These are phyloP conservation scores for Colletotrichum sp. DNA, from an alignment of 2,329 filamentous ascomycete genomes.

Conservation along the genomic window DNA sequence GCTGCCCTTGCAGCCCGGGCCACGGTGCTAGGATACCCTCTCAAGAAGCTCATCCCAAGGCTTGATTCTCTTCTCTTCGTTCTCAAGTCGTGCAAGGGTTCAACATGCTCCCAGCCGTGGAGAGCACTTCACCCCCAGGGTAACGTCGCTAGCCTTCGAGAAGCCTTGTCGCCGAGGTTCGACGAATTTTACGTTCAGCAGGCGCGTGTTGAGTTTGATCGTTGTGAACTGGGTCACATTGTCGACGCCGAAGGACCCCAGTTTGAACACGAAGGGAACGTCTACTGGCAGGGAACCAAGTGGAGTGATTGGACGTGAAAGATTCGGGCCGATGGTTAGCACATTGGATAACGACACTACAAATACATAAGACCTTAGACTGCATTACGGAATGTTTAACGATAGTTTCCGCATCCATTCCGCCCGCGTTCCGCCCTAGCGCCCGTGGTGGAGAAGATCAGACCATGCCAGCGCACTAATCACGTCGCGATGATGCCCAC, in stretches of 20 bases:
- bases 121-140: slow-evolving; percentile 56
- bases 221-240: slow-evolving; percentile 62
- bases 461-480: background rate
- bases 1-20: background rate
- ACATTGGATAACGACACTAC: background rate
- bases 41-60: slow-evolving; percentile 50
- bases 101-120: slow-evolving; percentile 60
- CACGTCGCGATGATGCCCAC: background rate
- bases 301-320: slow-evolving; percentile 32
- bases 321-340: background rate
- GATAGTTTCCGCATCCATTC: background rate
- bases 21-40: slow-evolving; percentile 35
- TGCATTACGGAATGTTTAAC: background rate
- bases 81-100: slow-evolving; percentile 62
- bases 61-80: slow-evolving; percentile 64
- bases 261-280: slow-evolving; percentile 30
- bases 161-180: slow-evolving; percentile 52
- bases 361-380: background rate
- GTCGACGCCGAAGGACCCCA: slow-evolving; percentile 59
- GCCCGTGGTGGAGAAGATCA: background rate
- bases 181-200: slow-evolving; percentile 58
- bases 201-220: slow-evolving; percentile 52
- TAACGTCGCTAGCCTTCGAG: slow-evolving; percentile 51
- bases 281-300: slow-evolving; percentile 26
- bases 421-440: background rate